Conservation (phyloP, 495 filamentous ascomycete species). For the Hypoxylon fuscum region DNA sequence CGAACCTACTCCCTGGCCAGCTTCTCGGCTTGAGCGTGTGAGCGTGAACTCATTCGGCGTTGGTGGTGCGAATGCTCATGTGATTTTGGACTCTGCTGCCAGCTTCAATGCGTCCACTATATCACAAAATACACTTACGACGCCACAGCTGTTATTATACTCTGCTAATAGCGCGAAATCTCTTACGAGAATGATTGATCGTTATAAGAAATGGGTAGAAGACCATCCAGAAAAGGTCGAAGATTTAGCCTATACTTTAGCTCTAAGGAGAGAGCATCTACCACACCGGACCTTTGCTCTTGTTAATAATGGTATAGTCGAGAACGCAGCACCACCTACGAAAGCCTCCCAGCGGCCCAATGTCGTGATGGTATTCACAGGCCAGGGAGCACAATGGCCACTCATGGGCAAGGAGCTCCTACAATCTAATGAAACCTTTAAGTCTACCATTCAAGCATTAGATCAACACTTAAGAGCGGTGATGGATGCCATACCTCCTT, state of each 20-base stretch:
- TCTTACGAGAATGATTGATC: conserved; percentile 8
- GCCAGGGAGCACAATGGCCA: conserved; percentile 46
- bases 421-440: conserved; percentile 25
- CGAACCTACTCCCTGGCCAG: conserved; percentile 37
- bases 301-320: conserved; percentile 16
- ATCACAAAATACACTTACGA: background rate
- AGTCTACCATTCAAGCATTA: conserved; percentile 12
- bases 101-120: conserved; percentile 11
- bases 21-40: conserved; percentile 36
- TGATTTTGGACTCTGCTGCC: conserved; percentile 35
- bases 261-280: conserved; percentile 32
- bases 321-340: conserved; percentile 10
- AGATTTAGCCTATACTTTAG: conserved; percentile 36
- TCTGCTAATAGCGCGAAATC: conserved; percentile 30
- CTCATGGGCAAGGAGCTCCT: conserved; percentile 40
- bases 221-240: conserved; percentile 14
- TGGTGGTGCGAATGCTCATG: conserved; percentile 59
- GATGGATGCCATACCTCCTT: conserved; percentile 6
- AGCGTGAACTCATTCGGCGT: conserved; percentile 64
- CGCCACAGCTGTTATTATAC: conserved; percentile 28
- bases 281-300: conserved; percentile 31
- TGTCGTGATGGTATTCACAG: conserved; percentile 36
- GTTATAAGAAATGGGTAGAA: conserved; percentile 19
- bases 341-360: conserved; percentile 11
- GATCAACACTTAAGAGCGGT: conserved; percentile 12